Evolutionary conservation across 2,329 filamentous ascomycete genomes (phyloP).

Genomic region (Cercospora sp.): DNA sequence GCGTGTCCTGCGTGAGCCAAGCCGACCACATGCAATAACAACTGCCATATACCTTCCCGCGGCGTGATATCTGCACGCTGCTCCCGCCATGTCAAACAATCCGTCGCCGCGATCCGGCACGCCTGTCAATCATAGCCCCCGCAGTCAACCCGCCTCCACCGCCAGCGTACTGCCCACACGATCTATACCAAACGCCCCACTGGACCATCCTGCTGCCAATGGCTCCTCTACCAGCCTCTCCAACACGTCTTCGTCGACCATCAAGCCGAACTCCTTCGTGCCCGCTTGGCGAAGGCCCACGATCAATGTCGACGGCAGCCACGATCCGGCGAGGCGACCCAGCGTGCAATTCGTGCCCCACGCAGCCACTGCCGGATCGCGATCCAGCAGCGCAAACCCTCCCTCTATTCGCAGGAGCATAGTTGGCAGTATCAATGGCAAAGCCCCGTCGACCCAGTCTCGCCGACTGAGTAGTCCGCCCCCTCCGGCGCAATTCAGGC

Average conservation of each 20-base stretch:
- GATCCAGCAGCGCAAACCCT: slow-evolving; percentile 36
- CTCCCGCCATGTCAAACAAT: slow-evolving; percentile 21
- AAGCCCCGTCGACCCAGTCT: slow-evolving; percentile 13
- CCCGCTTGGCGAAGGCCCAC: slow-evolving; percentile 39
- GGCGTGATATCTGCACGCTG: background rate
- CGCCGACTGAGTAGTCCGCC: slow-evolving; percentile 38
- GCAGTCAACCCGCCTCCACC: slow-evolving; percentile 14
- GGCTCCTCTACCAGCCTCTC: slow-evolving; percentile 8
- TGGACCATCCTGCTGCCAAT: slow-evolving; percentile 21
- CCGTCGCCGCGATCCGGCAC: slow-evolving; percentile 28
- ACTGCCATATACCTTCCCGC: background rate
- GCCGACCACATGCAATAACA: slow-evolving; percentile 3
- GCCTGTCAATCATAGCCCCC: slow-evolving; percentile 22
- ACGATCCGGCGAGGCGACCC: slow-evolving; percentile 33
- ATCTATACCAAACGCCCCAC: slow-evolving; percentile 28
- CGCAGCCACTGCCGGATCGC: slow-evolving; percentile 29
- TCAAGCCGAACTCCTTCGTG: slow-evolving; percentile 28
- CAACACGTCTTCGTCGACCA: slow-evolving; percentile 16
- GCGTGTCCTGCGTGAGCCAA: background rate
- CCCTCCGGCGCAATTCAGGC: slow-evolving; percentile 57
- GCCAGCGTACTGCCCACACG: slow-evolving; percentile 31
- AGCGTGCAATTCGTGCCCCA: slow-evolving; percentile 42
- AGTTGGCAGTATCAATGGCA: slow-evolving; percentile 16
- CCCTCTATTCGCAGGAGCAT: slow-evolving; percentile 24
- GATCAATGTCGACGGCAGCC: slow-evolving; percentile 28